Evolutionary conservation across 192 early-diverging fungal genomes (phyloP), one percentile per base, ranked within the genome.

Genomic region (Coemansia sp.): DNA sequence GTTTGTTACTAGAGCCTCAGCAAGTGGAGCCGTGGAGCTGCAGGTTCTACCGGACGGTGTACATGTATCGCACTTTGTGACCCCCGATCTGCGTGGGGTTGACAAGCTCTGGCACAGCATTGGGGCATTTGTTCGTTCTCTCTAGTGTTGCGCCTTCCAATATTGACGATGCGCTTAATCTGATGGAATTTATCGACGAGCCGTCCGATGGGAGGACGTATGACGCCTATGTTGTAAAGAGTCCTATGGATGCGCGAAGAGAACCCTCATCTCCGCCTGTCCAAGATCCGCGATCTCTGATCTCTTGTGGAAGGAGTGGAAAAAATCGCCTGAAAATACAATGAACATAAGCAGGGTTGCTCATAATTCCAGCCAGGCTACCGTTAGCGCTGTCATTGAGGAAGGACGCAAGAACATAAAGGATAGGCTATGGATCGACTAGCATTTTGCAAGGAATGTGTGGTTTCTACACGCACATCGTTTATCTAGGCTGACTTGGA

Each of bases 131-230:
- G n/a, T n/a, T n/a, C n/a, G n/a, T n/a, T n/a, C n/a, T n/a, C n/a
- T n/a, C n/a, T n/a, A n/a, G n/a, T n/a, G n/a, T 84, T 72, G 80
- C 88, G 2, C 93, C 95, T 3, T 82, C 82, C 25, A 91, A 90
- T 54, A 85, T 97, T 66, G 93, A 97, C 68, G 91, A 88, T 61
- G 93, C 93, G 14, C 72, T 97, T 6, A 86, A 91, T 58, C 84
- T 94, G 3, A 65, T 97, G 60, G 75, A 83, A 23, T 42, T 83
- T 3, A 53, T 85, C 25, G 31, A 66, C 40, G 57, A 54, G 11
- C 57, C 72, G 0, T 27, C 79, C 4, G 64, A 72, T 19, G 38
- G 57, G 92, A 92, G 30, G 81, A 88, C 33, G 87, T n/a, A n/a
- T n/a, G n/a, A n/a, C n/a, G n/a, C n/a, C n/a, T n/a, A n/a, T n/a